Base-by-base conservation (phyloP, 176 grass and related monocot genomes). In the Thinopyrum elongatum region DNA sequence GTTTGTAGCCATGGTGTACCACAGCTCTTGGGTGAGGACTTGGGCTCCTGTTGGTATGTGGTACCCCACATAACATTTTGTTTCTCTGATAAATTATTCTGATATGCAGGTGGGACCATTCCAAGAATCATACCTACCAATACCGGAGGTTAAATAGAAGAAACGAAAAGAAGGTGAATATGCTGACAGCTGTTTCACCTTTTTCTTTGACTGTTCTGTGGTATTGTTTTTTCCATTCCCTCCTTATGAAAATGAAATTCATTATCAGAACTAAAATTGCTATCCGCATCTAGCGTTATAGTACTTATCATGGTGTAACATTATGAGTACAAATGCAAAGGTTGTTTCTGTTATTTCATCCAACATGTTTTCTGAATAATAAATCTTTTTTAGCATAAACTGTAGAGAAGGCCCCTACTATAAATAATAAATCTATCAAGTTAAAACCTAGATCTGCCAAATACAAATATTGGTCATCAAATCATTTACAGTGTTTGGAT, bases 161-260 rank as follows among this genome's bases (percentile, higher is more conserved):
- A 74, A 29, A 74, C 2, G 3, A 74, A 44, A 65, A 79, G 42
- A 88, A 79, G 91, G 91, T 93, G 73, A 66, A 13, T 74, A 16
- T 39, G 10, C 57, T 61, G 21, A 28, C 27, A 73, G 16, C 26
- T 70, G 36, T 70, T 76, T 77, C 10, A 15, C 74, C 28, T 77
- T 77, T 62, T 85, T 26, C 10, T 67, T 87, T 25, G 25, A 14
- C 28, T 78, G 30, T 13, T 57, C 10, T 35, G 19, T 58, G 7
- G 9, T 76, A 76, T 70, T 71, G 2, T 51, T 23, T 75, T 22
- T 9, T 14, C 49, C 16, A 30, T 55, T 35, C 35, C 15, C 10
- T 77, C 77, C 39, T 25, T 12, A 21, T 57, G 46, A 69, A 59
- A 76, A 47, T 76, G 74, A 57, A 76, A 76, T 68, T 28, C 49